Base-by-base conservation (phyloP, 1,284 basidiomycete species). In the Ustilago cynodontis region DNA sequence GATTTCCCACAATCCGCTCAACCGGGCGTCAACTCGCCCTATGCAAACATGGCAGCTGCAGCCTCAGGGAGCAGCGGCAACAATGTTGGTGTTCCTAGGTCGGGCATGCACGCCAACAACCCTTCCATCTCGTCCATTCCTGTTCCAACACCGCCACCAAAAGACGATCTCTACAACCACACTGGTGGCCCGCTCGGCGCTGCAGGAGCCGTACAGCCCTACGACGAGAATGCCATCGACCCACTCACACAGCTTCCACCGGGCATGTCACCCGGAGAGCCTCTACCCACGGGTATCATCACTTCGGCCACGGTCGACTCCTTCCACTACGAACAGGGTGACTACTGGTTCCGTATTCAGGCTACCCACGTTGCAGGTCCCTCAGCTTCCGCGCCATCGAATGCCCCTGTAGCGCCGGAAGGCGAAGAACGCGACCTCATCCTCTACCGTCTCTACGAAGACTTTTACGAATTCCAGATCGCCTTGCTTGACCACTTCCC, bases 401-500 rank as follows among this genome's bases (percentile, higher is more conserved):
- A 76, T 28, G 71, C 64, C 1, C 78, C 81, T 28, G 62, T 62
- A 16, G 77, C 81, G 2, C 72, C 75, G 3, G 76, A 73, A 3
- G 82, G 82, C 35, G 81, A 85, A 65, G 77, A 78, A 14, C 92
- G 91, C 82, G 91, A 93, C 29, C 91, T 99, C 59, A 92, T 95
- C 75, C 89, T 99, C 45, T 98, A 97, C 87, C 91, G 97, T 57
- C 91, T 94, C 18, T 99, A 99, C 88, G 93, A 97, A 83, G 95
- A 99, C 86, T 99, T 99, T 87, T 97, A 96, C 88, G 94, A 96
- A 82, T 98, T 98, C 86, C 97, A 99, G 84, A 93, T 97, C 61
- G 89, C 90, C 10, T 90, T 99, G 39, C 58, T 71, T 33, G 69
- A 78, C 52, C 77, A 75, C 29, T 71, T 71, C 62, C 71, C 77